Conservation (phyloP, 2,329 filamentous ascomycete genomes). For the Dothideomycetes sp. region DNA sequence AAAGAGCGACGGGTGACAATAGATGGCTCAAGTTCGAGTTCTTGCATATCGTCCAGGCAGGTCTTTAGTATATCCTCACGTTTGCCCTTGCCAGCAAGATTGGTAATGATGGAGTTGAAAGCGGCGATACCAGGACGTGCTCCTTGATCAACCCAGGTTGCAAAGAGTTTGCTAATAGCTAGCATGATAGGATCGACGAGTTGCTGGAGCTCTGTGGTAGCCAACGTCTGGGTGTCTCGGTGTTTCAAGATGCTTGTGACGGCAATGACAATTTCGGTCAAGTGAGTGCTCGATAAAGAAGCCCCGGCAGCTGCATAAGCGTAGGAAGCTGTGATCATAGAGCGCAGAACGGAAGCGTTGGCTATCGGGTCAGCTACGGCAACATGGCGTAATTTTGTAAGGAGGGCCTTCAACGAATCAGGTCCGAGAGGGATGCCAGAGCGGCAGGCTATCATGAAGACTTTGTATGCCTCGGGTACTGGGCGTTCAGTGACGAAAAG, state of each 20-base stretch:
- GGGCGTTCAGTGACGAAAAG: conserved; percentile 35
- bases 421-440: conserved; percentile 26
- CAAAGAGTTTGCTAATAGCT: conserved; percentile 17
- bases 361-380: neutral
- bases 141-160: conserved; percentile 17
- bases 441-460: conserved; percentile 38
- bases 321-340: conserved; percentile 31
- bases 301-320: conserved; percentile 30
- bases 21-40: conserved; percentile 17
- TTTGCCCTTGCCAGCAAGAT: conserved; percentile 20
- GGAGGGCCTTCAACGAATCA: conserved; percentile 20
- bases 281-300: conserved; percentile 21
- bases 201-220: conserved; percentile 11
- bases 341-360: conserved; percentile 19
- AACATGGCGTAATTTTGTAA: conserved; percentile 20
- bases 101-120: conserved; percentile 27
- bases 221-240: conserved; percentile 10
- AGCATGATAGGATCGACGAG: conserved; percentile 15
- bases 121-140: conserved; percentile 16
- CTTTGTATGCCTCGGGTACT: conserved; percentile 33
- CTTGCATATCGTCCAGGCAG: conserved; percentile 18
- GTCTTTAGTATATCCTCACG: conserved; percentile 18
- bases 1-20: conserved; percentile 23
- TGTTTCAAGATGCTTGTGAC: conserved; percentile 19
- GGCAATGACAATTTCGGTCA: conserved; percentile 26